Evolutionary conservation across 228 moss, liverwort and hornwort genomes (phyloP).

Genomic region (Sphagnum magellanicum): DNA sequence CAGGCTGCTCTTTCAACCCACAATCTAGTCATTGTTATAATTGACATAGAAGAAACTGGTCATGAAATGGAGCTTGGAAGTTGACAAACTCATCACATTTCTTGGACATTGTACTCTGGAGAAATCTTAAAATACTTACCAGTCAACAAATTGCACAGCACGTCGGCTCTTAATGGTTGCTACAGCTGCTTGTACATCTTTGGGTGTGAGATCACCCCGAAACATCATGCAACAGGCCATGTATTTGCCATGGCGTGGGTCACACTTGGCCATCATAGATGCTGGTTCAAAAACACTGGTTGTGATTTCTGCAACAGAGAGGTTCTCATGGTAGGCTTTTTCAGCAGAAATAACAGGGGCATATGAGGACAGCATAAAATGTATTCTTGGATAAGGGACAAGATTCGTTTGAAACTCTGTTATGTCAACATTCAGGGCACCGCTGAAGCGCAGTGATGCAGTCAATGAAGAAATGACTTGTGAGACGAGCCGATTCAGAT

Average conservation of each 20-base stretch:
- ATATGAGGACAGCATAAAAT: conserved; percentile 45
- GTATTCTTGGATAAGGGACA: conserved; percentile 43
- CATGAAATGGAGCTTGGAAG: no score
- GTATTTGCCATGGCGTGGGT: neutral
- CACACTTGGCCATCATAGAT: conserved; percentile 4
- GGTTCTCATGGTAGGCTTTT: conserved; percentile 5
- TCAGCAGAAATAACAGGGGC: conserved; percentile 34
- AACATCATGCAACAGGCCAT: conserved; percentile 4
- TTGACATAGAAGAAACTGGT: neutral
- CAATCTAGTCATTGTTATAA: no score
- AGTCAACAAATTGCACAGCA: conserved; percentile 6
- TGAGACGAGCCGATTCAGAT: neutral
- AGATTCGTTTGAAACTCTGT: conserved; percentile 47
- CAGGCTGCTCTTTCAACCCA: no score
- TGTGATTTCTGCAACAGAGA: conserved; percentile 5
- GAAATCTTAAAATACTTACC: neutral
- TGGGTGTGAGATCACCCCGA: conserved; percentile 1
- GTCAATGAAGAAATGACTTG: conserved; percentile 31
- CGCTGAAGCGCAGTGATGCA: conserved; percentile 6
- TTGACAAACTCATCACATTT: no score
- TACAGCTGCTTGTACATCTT: conserved; percentile 5
- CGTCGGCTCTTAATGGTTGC: conserved; percentile 3
- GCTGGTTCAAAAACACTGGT: conserved; percentile 5
- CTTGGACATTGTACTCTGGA: neutral
- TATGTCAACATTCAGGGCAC: conserved; percentile 41